Conservation (phyloP, 805 yeast species). For the Metschnikowia santaceciliae region DNA sequence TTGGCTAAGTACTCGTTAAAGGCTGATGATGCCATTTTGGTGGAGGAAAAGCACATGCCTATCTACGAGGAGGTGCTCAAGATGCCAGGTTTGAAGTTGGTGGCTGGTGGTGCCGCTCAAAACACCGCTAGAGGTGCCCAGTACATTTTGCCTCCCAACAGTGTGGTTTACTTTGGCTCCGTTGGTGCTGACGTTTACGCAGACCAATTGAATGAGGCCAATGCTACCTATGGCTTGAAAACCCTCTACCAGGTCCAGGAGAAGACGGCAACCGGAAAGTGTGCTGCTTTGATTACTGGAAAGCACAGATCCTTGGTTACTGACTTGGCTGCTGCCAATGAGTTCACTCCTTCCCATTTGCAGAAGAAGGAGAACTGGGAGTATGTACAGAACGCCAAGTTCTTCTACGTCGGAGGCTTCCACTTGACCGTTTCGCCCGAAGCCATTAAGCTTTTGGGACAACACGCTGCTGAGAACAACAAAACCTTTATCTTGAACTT, state of each 20-base stretch:
- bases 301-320: constrained; percentile 90
- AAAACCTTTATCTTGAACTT: constrained; percentile 80
- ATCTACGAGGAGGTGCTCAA: constrained; percentile 76
- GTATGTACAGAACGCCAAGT: constrained; percentile 72
- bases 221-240: constrained; percentile 80
- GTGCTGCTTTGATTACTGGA: constrained; percentile 93
- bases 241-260: constrained; percentile 81
- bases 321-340: constrained; percentile 97
- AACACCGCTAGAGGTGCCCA: constrained; percentile 99
- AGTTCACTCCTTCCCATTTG: constrained; percentile 85
- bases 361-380: constrained; percentile 88
- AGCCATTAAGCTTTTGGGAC: constrained; percentile 83
- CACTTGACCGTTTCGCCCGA: constrained; percentile 97
- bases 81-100: constrained; percentile 55
- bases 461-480: constrained; percentile 83
- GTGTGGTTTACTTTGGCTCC: constrained; percentile 92
- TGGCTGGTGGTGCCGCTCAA: constrained; percentile 99
- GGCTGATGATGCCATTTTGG: constrained; percentile 89
- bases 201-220: constrained; percentile 76
- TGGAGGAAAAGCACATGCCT: constrained; percentile 79
- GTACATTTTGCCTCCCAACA: constrained; percentile 72
- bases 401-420: constrained; percentile 97
- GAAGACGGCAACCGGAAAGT: constrained; percentile 85
- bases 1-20: constrained; percentile 79
- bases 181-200: constrained; percentile 92